A percentile compares a stretch with the other conserved stretches of the same genome.
phyloP scores from a whole-genome alignment of 805 yeast species.

The Yamadazyma sp. region DNA sequence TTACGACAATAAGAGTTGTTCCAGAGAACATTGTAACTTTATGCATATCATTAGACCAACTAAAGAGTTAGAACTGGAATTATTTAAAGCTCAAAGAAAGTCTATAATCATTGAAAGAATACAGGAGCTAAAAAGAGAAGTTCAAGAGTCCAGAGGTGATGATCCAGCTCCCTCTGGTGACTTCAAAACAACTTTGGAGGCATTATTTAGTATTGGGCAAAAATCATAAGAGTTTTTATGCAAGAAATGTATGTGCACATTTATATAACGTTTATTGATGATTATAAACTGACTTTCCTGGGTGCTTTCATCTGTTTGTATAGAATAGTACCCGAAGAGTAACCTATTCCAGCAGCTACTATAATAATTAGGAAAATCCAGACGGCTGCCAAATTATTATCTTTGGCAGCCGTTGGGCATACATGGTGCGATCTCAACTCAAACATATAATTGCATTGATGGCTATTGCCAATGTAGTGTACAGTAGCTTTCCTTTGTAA shows the following conservation, averaged over 20 bases:
- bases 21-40: conserved; percentile 82
- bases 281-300: conserved; percentile 1
- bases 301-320: conserved; percentile 24
- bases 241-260: conserved; percentile 1
- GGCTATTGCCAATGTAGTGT: conserved; percentile 65
- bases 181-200: conserved; percentile 15
- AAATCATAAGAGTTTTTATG: background rate
- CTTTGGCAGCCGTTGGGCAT: conserved; percentile 73
- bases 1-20: conserved; percentile 61
- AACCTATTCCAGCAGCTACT: conserved; percentile 36
- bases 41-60: conserved; percentile 72
- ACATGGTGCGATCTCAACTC: conserved; percentile 85
- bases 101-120: conserved; percentile 20
- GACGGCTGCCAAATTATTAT: conserved; percentile 61
- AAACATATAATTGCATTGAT: conserved; percentile 80
- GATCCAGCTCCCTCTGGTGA: conserved; percentile 5
- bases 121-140: conserved; percentile 1
- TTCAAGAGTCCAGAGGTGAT: background rate
- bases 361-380: conserved; percentile 38
- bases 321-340: conserved; percentile 39
- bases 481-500: conserved; percentile 62
- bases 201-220: conserved; percentile 11
- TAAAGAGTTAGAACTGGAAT: conserved; percentile 36
- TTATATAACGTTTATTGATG: background rate
- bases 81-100: conserved; percentile 42